Conservation (phyloP, 768 basidiomycete species). For the Pisolithus marmoratus region DNA sequence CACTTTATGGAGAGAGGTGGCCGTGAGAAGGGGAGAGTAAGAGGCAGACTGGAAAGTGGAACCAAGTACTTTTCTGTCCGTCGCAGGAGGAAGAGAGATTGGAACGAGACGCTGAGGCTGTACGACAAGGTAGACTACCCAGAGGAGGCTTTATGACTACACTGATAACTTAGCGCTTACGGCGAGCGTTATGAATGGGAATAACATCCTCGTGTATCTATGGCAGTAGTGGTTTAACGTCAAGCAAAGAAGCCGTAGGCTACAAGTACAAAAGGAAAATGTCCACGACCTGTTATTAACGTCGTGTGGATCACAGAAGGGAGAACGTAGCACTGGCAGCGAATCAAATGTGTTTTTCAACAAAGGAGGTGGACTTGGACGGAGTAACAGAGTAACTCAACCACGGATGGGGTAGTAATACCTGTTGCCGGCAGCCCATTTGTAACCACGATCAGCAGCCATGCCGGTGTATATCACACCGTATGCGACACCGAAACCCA, state of each 20-base stretch:
- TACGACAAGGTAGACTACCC: constrained; percentile 85
- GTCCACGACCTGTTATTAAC: background rate
- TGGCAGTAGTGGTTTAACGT: background rate
- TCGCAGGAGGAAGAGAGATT: constrained; percentile 77
- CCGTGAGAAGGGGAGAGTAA: constrained; percentile 65
- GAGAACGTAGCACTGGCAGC: no score
- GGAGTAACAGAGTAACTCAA: constrained; percentile 5
- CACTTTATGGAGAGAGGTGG: constrained; percentile 57
- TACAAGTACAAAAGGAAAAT: background rate
- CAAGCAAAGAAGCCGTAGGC: background rate
- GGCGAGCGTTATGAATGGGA: no score
- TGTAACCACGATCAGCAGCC: constrained; percentile 41
- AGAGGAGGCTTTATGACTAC: constrained; percentile 33
- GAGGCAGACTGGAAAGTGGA: constrained; percentile 60
- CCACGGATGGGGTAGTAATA: constrained; percentile 42
- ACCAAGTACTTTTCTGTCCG: constrained; percentile 75
- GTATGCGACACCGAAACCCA: constrained; percentile 43
- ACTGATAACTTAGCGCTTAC: no score
- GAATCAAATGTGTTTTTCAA: no score
- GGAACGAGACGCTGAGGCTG: constrained; percentile 80
- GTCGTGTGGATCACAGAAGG: no score
- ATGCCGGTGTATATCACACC: constrained; percentile 60
- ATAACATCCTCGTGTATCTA: no score
- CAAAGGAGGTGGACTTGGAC: no score
- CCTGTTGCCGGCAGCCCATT: constrained; percentile 75